A percentile compares a stretch with the other conserved stretches of the same genome.
Evolutionary conservation across 805 yeast genomes (phyloP).

Genomic region (Ogataea nakhonphanomensis): DNA sequence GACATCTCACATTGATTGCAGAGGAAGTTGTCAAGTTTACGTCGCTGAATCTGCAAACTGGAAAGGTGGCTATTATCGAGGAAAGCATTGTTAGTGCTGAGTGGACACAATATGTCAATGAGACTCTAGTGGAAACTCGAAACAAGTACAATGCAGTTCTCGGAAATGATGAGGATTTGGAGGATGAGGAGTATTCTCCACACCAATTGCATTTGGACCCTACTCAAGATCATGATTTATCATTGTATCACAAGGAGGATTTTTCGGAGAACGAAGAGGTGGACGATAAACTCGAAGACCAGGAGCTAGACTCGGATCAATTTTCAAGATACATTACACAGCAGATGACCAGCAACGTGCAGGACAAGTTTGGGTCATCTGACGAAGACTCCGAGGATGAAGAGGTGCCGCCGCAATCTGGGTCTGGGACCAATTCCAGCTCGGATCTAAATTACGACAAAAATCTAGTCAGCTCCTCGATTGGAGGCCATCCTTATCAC

Average conservation of each 20-base stretch:
- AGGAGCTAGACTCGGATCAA: slow-evolving; percentile 41
- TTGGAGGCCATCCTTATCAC: slow-evolving; percentile 36
- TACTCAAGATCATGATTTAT: slow-evolving; percentile 20
- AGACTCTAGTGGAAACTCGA: slow-evolving; percentile 80
- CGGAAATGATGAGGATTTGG: slow-evolving; percentile 50
- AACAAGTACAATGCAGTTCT: slow-evolving; percentile 91
- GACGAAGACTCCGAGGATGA: slow-evolving; percentile 61
- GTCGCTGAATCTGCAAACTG: slow-evolving; percentile 33
- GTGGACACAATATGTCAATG: slow-evolving; percentile 83
- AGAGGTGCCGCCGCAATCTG: slow-evolving; percentile 18
- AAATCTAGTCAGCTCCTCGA: slow-evolving; percentile 22
- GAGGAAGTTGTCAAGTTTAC: slow-evolving; percentile 91
- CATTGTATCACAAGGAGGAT: slow-evolving; percentile 17
- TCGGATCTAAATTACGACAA: slow-evolving; percentile 8
- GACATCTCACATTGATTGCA: slow-evolving; percentile 90
- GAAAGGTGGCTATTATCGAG: slow-evolving; percentile 51
- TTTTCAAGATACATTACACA: slow-evolving; percentile 74
- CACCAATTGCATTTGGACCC: slow-evolving; percentile 25
- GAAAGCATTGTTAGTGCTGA: slow-evolving; percentile 48
- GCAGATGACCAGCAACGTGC: slow-evolving; percentile 56
- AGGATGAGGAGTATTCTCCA: slow-evolving; percentile 33
- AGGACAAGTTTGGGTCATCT: slow-evolving; percentile 47
- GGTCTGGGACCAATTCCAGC: slow-evolving; percentile 4
- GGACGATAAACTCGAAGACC: slow-evolving; percentile 23
- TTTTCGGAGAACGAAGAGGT: slow-evolving; percentile 17